Percentiles rank a stretch among this genome's conserved stretches.
Evolutionary conservation across 805 yeast species (phyloP).

Genomic region (Metschnikowia lachancei): DNA sequence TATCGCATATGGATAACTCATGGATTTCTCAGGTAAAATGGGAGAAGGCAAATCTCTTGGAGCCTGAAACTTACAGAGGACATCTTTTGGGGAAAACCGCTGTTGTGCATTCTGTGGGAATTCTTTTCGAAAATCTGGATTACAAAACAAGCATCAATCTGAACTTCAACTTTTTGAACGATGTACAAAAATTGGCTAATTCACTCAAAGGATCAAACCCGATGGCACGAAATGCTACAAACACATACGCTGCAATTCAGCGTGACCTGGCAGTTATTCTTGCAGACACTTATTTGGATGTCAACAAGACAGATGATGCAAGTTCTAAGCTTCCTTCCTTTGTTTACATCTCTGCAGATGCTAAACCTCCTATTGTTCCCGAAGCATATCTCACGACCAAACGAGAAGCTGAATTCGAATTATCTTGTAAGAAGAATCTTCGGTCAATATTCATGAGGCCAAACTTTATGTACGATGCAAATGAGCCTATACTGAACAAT

Average conservation of each 20-base stretch:
- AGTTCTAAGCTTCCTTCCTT: constrained; percentile 36
- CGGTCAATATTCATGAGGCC: constrained; percentile 73
- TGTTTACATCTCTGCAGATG: constrained; percentile 80
- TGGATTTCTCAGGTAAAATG: constrained; percentile 65
- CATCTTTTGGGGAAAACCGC: constrained; percentile 51
- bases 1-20: constrained; percentile 14
- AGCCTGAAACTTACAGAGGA: constrained; percentile 54
- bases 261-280: constrained; percentile 64
- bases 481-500: constrained; percentile 26
- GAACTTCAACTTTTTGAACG: constrained; percentile 36
- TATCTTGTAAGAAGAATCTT: constrained; percentile 43
- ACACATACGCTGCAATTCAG: constrained; percentile 63
- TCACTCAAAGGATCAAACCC: constrained; percentile 59
- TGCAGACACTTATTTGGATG: constrained; percentile 51
- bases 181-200: constrained; percentile 29
- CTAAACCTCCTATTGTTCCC: constrained; percentile 62
- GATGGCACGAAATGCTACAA: constrained; percentile 44
- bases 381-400: constrained; percentile 71
- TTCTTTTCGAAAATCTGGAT: constrained; percentile 61
- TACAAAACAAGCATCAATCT: constrained; percentile 59
- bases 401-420: constrained; percentile 68
- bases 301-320: background rate
- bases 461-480: constrained; percentile 74
- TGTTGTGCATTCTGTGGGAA: constrained; percentile 83
- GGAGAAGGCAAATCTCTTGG: constrained; percentile 65